A percentile compares a stretch with the other conserved stretches of the same genome.
Evolutionary conservation across 495 filamentous ascomycete species (phyloP).

Genomic region (Hypoxylon perforatum): DNA sequence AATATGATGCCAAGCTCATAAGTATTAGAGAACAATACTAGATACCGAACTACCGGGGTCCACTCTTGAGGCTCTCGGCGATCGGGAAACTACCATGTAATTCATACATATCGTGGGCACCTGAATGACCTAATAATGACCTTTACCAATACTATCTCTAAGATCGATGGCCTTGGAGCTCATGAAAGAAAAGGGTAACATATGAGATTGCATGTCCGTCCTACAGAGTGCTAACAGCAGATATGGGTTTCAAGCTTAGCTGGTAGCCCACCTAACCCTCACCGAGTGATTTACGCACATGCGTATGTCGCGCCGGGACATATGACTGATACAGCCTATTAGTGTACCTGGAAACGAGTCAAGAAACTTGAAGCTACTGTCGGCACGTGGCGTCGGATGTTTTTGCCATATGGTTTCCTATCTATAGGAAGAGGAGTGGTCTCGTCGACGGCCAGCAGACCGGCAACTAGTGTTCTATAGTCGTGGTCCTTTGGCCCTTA

Average conservation of each 20-base stretch:
- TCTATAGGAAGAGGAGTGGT: not conserved
- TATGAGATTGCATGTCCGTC: not conserved
- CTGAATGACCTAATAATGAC: no score
- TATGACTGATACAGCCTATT: not conserved
- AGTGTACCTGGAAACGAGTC: slow-evolving; percentile 20
- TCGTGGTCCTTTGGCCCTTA: no score
- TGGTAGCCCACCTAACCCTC: not conserved
- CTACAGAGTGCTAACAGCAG: not conserved
- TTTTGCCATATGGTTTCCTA: not conserved
- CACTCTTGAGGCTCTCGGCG: not conserved
- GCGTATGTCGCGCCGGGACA: not conserved
- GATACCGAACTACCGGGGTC: not conserved
- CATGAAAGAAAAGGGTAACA: not conserved
- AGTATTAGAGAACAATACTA: slow-evolving; percentile 6
- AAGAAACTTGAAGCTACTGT: slow-evolving; percentile 26
- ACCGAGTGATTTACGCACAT: no score
- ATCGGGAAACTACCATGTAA: slow-evolving; percentile 6
- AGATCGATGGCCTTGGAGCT: not conserved
- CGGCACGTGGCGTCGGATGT: not conserved
- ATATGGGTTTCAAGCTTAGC: not conserved
- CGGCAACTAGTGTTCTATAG: no score
- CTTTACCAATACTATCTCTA: not conserved
- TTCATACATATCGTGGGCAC: not conserved
- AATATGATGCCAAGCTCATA: slow-evolving; percentile 5
- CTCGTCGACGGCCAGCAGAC: no score